Percentiles rank a stretch among this genome's conserved stretches.
phyloP scores from a whole-genome alignment of 257 asterid genomes.

The Solanum virginianum region DNA sequence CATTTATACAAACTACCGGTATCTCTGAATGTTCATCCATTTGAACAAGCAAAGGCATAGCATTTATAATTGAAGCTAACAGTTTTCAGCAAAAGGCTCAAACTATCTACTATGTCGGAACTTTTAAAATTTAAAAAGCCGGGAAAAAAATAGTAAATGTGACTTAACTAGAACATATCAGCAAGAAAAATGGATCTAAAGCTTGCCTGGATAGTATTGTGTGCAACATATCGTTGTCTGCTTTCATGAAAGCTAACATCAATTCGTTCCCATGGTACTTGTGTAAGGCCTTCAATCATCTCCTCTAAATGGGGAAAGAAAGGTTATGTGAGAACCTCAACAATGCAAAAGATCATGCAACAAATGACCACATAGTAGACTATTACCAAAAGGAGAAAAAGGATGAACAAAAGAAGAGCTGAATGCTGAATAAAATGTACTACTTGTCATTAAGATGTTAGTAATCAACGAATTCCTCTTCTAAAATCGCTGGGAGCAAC shows the following conservation, averaged over 20 bases:
- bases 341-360: background rate
- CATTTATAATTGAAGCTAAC: background rate
- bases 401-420: background rate
- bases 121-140: background rate
- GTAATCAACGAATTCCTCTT: background rate
- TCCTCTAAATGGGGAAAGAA: conserved; percentile 40
- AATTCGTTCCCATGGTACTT: conserved; percentile 80
- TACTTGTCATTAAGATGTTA: background rate
- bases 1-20: background rate
- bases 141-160: background rate
- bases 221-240: conserved; percentile 78
- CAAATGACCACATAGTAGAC: background rate
- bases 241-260: conserved; percentile 89
- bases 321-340: conserved; percentile 4
- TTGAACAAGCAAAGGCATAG: background rate
- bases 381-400: background rate
- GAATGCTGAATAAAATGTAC: background rate
- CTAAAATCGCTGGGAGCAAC: background rate
- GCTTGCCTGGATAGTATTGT: conserved; percentile 67
- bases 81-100: background rate
- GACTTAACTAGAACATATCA: background rate
- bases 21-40: background rate
- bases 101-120: background rate
- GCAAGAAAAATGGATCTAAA: background rate
- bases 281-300: conserved; percentile 83